Evolutionary conservation across 2,329 filamentous ascomycete genomes (phyloP).

Genomic region (Botryotinia calthae): DNA sequence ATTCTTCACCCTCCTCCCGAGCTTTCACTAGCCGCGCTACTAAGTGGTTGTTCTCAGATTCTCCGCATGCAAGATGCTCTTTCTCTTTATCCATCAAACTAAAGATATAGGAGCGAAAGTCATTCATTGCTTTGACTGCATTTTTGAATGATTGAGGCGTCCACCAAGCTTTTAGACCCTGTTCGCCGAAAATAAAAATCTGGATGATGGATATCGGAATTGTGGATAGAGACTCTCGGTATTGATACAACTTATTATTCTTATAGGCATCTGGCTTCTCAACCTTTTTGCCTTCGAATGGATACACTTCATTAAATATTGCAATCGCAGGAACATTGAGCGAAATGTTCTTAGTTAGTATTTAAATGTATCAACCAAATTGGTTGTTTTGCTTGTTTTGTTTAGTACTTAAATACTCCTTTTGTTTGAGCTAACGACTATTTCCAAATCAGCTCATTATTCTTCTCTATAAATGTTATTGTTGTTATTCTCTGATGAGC

Average conservation of each 20-base stretch:
- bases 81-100: slow-evolving; percentile 6
- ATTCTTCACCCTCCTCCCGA: background rate
- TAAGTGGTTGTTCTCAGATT: background rate
- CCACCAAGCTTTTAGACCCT: slow-evolving; percentile 9
- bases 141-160: background rate
- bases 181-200: slow-evolving; percentile 3
- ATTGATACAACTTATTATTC: slow-evolving; percentile 1
- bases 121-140: background rate
- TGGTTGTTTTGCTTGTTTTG: background rate
- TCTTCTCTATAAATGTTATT: slow-evolving; percentile 2
- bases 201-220: background rate
- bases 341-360: background rate
- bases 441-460: slow-evolving; percentile 8
- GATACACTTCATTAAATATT: slow-evolving; percentile 16
- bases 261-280: background rate
- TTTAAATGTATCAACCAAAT: background rate
- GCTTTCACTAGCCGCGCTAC: background rate
- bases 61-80: background rate
- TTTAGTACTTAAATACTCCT: slow-evolving; percentile 5
- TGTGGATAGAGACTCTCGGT: slow-evolving; percentile 3
- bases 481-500: slow-evolving; percentile 12
- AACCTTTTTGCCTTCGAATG: background rate
- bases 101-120: slow-evolving; percentile 8
- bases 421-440: background rate
- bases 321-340: slow-evolving; percentile 13